phyloP scores from a whole-genome alignment of 1,284 basidiomycete species.

The Ceratobasidium sp. region DNA sequence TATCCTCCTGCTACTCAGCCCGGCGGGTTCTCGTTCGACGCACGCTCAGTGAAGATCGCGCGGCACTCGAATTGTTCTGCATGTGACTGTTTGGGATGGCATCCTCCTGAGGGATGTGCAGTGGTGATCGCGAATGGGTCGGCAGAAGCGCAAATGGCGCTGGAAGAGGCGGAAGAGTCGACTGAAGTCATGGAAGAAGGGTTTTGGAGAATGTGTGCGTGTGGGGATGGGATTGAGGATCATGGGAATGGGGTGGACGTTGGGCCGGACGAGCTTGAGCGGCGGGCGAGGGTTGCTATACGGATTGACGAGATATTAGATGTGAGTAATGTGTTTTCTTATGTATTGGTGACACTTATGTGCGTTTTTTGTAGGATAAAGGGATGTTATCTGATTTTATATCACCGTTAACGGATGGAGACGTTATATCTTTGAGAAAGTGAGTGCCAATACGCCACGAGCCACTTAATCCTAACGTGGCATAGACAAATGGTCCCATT shows the following conservation, averaged over 20 bases:
- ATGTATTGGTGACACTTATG: slow-evolving; percentile 9
- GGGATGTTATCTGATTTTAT: slow-evolving; percentile 82
- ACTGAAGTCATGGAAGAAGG: slow-evolving; percentile 58
- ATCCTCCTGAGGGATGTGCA: slow-evolving; percentile 70
- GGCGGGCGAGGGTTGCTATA: slow-evolving; percentile 82
- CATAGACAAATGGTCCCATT: slow-evolving; percentile 40
- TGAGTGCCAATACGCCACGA: slow-evolving; percentile 68
- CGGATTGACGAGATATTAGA: slow-evolving; percentile 88
- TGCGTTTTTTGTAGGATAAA: slow-evolving; percentile 68
- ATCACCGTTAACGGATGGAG: slow-evolving; percentile 69
- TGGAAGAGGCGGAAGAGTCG: slow-evolving; percentile 76
- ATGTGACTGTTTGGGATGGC: slow-evolving; percentile 77
- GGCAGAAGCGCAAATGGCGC: slow-evolving; percentile 64
- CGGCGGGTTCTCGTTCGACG: slow-evolving; percentile 52
- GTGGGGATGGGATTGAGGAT: slow-evolving; percentile 77
- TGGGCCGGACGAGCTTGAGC: slow-evolving; percentile 71
- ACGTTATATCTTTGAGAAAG: slow-evolving; percentile 77
- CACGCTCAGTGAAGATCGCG: slow-evolving; percentile 77
- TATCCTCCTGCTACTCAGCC: slow-evolving; percentile 45
- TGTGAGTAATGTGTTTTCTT: slow-evolving; percentile 62
- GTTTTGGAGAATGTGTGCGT: slow-evolving; percentile 78
- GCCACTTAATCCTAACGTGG: slow-evolving; percentile 26
- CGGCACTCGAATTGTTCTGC: slow-evolving; percentile 74
- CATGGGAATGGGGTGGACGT: slow-evolving; percentile 74
- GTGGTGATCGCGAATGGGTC: slow-evolving; percentile 68